Conservation (phyloP, 345 rosid species). For the Trapa bicornis region DNA sequence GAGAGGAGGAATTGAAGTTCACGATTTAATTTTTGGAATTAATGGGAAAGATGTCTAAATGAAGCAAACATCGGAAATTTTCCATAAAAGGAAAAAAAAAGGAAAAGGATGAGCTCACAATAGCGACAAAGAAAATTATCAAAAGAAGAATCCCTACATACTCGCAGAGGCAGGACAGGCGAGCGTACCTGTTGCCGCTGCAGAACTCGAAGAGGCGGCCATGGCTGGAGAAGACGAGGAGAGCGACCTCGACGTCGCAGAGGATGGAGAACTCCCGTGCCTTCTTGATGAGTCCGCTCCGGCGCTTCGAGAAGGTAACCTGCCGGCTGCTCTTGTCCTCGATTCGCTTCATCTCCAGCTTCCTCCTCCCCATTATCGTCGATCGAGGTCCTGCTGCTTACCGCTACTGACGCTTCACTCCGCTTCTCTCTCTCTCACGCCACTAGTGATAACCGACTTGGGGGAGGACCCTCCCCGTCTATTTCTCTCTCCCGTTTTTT, state of each 20-base stretch:
- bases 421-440: not conserved
- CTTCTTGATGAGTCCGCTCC: conserved; percentile 56
- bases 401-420: not conserved
- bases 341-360: conserved; percentile 52
- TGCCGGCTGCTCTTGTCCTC: conserved; percentile 55
- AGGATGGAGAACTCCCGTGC: conserved; percentile 58
- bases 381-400: not conserved
- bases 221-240: conserved; percentile 42
- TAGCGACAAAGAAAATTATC: not conserved
- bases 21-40: not conserved
- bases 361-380: conserved; percentile 28
- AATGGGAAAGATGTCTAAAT: too few species aligned
- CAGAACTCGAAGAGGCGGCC: conserved; percentile 40
- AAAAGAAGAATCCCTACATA: not conserved
- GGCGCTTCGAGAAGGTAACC: conserved; percentile 56
- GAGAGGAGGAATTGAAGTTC: not conserved
- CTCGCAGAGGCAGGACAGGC: not conserved
- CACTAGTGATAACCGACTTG: not conserved
- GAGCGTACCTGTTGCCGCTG: conserved; percentile 29
- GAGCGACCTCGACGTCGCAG: conserved; percentile 50
- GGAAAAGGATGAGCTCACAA: not conserved
- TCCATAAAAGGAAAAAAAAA: conserved; percentile 1
- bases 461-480: not conserved
- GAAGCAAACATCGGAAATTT: not conserved
- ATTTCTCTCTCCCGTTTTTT: not conserved